phyloP scores from a whole-genome alignment of 495 filamentous ascomycete species.

The Xylaria flabelliformis region DNA sequence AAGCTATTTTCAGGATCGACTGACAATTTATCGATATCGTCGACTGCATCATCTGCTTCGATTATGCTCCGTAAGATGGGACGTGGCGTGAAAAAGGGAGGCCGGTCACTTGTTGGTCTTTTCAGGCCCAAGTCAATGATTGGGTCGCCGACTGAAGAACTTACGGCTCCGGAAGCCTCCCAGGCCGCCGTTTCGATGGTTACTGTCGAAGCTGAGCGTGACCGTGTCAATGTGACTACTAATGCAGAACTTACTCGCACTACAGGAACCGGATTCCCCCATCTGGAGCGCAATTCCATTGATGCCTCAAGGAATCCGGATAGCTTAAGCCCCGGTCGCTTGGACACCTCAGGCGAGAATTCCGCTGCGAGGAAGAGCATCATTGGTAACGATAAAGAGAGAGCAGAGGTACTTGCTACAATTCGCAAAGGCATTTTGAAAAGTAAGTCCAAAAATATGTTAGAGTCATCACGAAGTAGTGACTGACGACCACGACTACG shows the following conservation, averaged over 20 bases:
- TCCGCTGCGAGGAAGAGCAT: constrained; percentile 80
- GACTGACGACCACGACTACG: constrained; percentile 32
- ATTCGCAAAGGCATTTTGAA: constrained; percentile 96
- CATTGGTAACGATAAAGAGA: constrained; percentile 86
- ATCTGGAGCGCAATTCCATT: constrained; percentile 80
- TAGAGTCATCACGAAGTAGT: constrained; percentile 14
- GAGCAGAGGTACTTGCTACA: constrained; percentile 86
- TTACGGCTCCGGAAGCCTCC: constrained; percentile 67
- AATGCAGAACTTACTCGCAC: constrained; percentile 71
- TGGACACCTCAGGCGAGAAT: constrained; percentile 64
- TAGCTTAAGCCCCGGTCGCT: constrained; percentile 50
- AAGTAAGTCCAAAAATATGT: constrained; percentile 61
- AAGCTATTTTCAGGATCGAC: constrained; percentile 89
- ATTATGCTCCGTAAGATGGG: constrained; percentile 99
- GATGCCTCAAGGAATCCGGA: constrained; percentile 59
- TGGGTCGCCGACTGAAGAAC: constrained; percentile 74
- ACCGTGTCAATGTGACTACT: constrained; percentile 79
- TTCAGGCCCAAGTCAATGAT: constrained; percentile 94
- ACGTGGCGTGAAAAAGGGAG: constrained; percentile 92
- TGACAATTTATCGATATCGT: constrained; percentile 96
- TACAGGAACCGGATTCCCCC: constrained; percentile 85
- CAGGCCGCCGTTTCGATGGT: constrained; percentile 89
- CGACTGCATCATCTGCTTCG: constrained; percentile 95
- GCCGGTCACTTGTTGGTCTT: constrained; percentile 87
- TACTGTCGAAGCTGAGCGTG: constrained; percentile 90